These are phyloP conservation scores for Plasmodium knowlesi DNA, from an alignment of 169 alveolate genomes.

Conservation along the genomic window DNA sequence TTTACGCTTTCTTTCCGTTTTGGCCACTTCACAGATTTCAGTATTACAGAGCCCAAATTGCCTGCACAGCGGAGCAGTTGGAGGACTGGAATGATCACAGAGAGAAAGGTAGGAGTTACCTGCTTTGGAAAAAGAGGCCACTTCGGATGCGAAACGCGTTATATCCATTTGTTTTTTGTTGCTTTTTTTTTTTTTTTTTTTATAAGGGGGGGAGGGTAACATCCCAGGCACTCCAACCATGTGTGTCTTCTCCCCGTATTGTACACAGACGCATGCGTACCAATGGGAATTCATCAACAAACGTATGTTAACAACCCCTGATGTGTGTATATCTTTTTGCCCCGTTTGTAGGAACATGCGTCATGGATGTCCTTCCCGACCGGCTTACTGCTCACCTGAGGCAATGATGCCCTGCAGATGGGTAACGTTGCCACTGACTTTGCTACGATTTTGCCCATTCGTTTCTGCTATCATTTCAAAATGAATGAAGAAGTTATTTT, in stretches of 20 bases:
- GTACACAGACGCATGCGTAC: background rate
- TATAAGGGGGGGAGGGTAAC: background rate
- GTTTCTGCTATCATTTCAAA: background rate
- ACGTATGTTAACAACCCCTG: background rate
- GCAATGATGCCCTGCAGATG: background rate
- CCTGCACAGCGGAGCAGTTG: slow-evolving; percentile 83
- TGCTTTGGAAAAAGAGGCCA: background rate
- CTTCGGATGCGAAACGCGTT: background rate
- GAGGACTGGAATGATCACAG: slow-evolving; percentile 73
- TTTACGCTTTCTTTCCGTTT: background rate
- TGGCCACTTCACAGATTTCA: slow-evolving; percentile 77
- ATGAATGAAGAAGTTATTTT: background rate
- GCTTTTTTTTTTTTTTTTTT: background rate
- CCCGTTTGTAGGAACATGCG: slow-evolving; percentile 47
- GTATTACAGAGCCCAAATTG: slow-evolving; percentile 84
- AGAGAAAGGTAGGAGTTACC: slow-evolving; percentile 31
- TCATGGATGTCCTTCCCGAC: slow-evolving; percentile 52
- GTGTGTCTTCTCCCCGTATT: background rate
- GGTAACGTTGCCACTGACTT: background rate
- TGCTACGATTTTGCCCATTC: background rate
- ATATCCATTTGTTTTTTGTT: background rate
- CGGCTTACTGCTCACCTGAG: slow-evolving; percentile 60
- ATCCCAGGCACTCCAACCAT: background rate
- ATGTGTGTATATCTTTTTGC: no score
- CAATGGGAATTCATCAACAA: background rate